phyloP scores from a whole-genome alignment of 148 eudicot genomes.

The Hydrangea macrophylla region DNA sequence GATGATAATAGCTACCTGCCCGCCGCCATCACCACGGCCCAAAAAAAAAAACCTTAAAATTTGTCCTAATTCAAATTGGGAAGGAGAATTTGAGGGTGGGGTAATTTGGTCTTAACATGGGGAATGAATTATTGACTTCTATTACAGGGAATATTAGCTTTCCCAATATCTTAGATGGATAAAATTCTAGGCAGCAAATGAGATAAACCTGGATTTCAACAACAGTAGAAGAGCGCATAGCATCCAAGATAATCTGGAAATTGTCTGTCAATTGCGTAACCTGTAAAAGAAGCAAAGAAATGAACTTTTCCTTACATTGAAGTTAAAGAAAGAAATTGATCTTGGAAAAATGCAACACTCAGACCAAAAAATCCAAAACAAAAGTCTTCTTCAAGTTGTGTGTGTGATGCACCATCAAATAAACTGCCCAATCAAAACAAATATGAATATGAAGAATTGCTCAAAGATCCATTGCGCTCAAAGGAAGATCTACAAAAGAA shows the following conservation, averaged over 20 bases:
- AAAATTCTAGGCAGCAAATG: background rate
- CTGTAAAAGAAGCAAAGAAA: conserved; percentile 33
- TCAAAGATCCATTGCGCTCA: conserved; percentile 1
- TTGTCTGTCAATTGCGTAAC: conserved; percentile 57
- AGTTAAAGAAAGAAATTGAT: background rate
- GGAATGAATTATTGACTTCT: too few species aligned
- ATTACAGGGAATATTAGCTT: too few species aligned
- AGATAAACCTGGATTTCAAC: conserved; percentile 69
- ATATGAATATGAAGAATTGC: background rate
- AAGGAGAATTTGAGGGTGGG: too few species aligned
- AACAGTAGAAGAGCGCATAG: conserved; percentile 48
- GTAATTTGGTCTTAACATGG: too few species aligned
- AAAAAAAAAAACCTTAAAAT: too few species aligned
- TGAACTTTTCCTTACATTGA: background rate
- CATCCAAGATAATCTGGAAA: conserved; percentile 56
- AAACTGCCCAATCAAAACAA: background rate
- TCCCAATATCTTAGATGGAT: background rate
- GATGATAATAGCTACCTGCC: too few species aligned
- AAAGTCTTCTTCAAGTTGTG: background rate
- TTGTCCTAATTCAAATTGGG: too few species aligned
- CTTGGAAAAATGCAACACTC: background rate
- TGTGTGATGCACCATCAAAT: background rate
- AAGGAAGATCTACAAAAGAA: background rate
- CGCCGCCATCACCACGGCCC: too few species aligned
- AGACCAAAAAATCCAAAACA: background rate